Base-by-base conservation (phyloP, 176 grass and related monocot genomes). In the Rhynchospora pubera region DNA sequence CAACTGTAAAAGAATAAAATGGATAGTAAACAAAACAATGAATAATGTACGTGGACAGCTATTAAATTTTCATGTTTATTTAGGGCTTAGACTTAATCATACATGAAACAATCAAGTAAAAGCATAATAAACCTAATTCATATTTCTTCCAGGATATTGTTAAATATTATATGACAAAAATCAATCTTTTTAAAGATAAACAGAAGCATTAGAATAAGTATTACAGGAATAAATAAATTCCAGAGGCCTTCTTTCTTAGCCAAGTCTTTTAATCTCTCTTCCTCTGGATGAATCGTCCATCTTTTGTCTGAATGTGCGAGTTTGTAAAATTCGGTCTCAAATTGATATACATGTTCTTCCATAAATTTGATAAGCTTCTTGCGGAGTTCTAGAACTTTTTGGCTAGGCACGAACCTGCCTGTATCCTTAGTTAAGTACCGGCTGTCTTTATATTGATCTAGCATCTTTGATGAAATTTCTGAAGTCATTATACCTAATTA, bases 211-310 rank as follows among this genome's bases (percentile, higher is more conserved):
- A 43, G 42, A 71, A 66, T 73, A 11, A 72, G 80, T 69, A 6
- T 84, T 91, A 94, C 95, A 82, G 95, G 95, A 85, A 97, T 93
- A 77, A 91, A 97, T 71, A 97, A 86, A 82, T 97, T 97, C 92
- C 95, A 97, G 48, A 97, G 84, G 21, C 95, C 90, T 79, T 91
- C 88, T 85, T 85, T 65, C 68, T 88, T 98, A 34, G 92, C 92
- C 70, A 94, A 83, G 78, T 46, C 58, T 90, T 94, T 98, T 42
- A 93, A 65, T 2, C 83, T 91, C 82, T 94, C 91, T 89, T 95
- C 92, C 77, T 90, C 82, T 53, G 89, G 86, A 83, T 90, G 96
- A 81, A 99, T 84, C 60, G 92, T 99, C 92, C 96, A 98, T 53
- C 90, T 86, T 84, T 85, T 81, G 42, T 72, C 88, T 42, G 96